These are phyloP conservation scores for Suillus spraguei DNA, from an alignment of 768 basidiomycete genomes.

Conservation along the genomic window DNA sequence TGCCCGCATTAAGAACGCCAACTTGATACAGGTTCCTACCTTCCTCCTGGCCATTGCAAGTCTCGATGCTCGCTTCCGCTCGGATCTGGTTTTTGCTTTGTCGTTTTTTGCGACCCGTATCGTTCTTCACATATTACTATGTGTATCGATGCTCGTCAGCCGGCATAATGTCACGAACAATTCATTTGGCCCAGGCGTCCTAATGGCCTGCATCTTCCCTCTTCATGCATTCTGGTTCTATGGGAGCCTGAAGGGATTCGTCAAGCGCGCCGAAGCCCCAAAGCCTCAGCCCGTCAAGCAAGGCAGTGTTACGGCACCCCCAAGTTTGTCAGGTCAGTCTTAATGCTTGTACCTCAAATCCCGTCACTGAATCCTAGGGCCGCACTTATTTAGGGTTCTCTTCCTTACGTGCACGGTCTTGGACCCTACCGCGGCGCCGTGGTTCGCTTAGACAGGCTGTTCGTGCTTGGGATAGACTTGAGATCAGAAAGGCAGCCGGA, in stretches of 20 bases:
- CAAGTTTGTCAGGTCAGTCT: conserved; percentile 16
- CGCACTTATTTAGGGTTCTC: conserved; percentile 9
- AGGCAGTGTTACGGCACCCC: not conserved
- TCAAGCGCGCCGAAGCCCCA: conserved; percentile 31
- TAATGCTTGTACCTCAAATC: not conserved
- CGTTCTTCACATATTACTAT: conserved; percentile 42
- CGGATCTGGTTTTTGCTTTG: conserved; percentile 50
- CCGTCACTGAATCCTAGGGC: not conserved
- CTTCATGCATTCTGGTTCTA: conserved; percentile 58
- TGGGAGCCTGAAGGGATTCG: conserved; percentile 50
- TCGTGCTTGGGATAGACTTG: conserved; percentile 32
- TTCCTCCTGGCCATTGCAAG: conserved; percentile 51
- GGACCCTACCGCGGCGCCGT: conserved; percentile 29
- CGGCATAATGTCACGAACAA: conserved; percentile 33
- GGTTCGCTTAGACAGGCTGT: conserved; percentile 29
- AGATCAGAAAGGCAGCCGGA: conserved; percentile 27
- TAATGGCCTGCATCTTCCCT: conserved; percentile 45
- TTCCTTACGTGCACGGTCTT: conserved; percentile 18
- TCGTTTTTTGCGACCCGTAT: conserved; percentile 58
- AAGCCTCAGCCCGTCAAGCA: conserved; percentile 11
- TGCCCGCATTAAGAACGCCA: not conserved
- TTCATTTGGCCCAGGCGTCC: conserved; percentile 40
- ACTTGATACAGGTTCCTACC: conserved; percentile 46
- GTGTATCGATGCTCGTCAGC: conserved; percentile 33
- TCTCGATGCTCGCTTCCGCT: conserved; percentile 46